Base-by-base conservation (phyloP, 257 asterid species). In the Prunella vulgaris region DNA sequence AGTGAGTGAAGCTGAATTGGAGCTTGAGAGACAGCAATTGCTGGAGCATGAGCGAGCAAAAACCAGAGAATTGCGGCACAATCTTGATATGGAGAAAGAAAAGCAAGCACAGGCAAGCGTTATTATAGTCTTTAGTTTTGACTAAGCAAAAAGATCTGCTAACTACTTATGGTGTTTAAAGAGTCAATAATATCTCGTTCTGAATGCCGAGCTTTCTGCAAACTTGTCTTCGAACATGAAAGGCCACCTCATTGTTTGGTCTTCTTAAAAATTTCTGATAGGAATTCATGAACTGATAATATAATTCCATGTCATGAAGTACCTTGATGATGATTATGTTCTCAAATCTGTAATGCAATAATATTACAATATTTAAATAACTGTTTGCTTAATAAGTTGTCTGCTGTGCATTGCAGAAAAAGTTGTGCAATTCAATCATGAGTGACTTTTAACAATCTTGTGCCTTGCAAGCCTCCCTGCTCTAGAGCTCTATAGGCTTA, bases 1-100 rank as follows among this genome's bases (percentile, higher is more conserved):
- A 70, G 76, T 87, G 38, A 76, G 76, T 49, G 99, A 90, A 84
- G 91, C 76, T 68, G 97, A 93, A 77, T 90, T 81, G 86, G 99
- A 93, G 84, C 85, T 88, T 42, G 95, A 90, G 85, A 86, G 99
- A 74, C 96, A 88, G 82, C 84, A 80, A 69, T 40, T 84, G 59
- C 83, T 93, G 83, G 99, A 88, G 77, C 84, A 83, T 71, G 99
- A 93, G 79, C 95, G 91, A 60, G 87, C 92, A 52, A 93, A 87
- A 86, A 88, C 99, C 54, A 82, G 93, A 79, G 96, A 93, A 77
- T 86, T 93, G 81, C 86, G 82, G 82, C 94, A 87, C 86, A 87
- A 78, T 82, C 95, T 93, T 82, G 99, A 93, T 40, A 79, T 93
- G 77, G 99, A 93, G 93, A 93, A 85, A 81, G 99, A 93, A 78